These are phyloP conservation scores for Blepharisma undulans DNA, from an alignment of 169 alveolate genomes.

Conservation along the genomic window DNA sequence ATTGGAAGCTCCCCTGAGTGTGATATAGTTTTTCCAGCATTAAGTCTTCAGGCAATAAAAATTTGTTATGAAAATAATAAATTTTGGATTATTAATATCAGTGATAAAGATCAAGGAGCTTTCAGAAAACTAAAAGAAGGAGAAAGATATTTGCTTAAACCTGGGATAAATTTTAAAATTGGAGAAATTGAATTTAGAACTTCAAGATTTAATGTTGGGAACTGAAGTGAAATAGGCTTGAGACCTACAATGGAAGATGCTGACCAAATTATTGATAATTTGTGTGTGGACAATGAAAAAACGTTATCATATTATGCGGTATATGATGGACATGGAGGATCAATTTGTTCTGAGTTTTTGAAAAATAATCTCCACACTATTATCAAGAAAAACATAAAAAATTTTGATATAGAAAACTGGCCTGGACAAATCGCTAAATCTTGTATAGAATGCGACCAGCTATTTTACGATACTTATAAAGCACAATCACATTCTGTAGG, in stretches of 20 bases:
- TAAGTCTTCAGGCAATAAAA: not conserved
- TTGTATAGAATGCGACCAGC: conserved; percentile 46
- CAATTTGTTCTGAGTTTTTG: conserved; percentile 58
- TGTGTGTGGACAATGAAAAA: conserved; percentile 43
- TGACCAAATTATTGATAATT: conserved; percentile 44
- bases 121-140: conserved; percentile 38
- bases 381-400: conserved; percentile 29
- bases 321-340: conserved; percentile 77
- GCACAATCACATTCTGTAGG: conserved; percentile 49
- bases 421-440: conserved; percentile 31
- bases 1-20: not conserved
- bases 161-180: conserved; percentile 61
- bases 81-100: not conserved
- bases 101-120: conserved; percentile 47
- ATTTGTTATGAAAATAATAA: not conserved
- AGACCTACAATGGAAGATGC: conserved; percentile 69
- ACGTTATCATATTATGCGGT: conserved; percentile 59
- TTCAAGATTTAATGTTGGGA: conserved; percentile 55
- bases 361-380: conserved; percentile 43
- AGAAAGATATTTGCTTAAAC: conserved; percentile 45
- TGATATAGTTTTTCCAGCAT: not conserved
- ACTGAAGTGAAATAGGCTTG: conserved; percentile 52
- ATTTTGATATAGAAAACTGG: not conserved
- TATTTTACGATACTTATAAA: conserved; percentile 28
- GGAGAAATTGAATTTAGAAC: conserved; percentile 62